phyloP scores from a whole-genome alignment of 805 yeast genomes.

The Suhomyces sp. region DNA sequence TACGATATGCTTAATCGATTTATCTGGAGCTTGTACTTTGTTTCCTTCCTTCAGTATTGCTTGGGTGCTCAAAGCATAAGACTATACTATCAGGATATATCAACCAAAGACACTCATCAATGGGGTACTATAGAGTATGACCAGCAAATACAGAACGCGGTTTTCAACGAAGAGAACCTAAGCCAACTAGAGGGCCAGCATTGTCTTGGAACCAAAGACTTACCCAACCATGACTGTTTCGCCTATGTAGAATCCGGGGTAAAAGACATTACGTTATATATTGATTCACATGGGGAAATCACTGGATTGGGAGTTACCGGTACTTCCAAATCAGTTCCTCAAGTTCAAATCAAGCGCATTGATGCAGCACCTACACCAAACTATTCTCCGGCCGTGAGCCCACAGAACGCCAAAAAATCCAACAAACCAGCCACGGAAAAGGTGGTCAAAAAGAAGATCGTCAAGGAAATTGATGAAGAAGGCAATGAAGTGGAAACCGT shows the following conservation, averaged over 20 bases:
- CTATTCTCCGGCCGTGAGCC: slow-evolving; percentile 19
- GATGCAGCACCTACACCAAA: slow-evolving; percentile 27
- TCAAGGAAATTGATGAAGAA: slow-evolving; percentile 18
- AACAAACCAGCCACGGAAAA: slow-evolving; percentile 10
- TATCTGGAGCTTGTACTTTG: neutral
- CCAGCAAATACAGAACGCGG: slow-evolving; percentile 3
- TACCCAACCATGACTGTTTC: slow-evolving; percentile 31
- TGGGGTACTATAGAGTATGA: slow-evolving; percentile 17
- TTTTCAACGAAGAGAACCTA: slow-evolving; percentile 7
- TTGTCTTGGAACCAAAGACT: slow-evolving; percentile 33
- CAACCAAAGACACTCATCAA: neutral
- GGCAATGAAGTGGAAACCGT: slow-evolving; percentile 23
- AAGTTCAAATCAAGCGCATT: slow-evolving; percentile 6
- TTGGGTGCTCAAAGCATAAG: neutral
- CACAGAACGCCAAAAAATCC: slow-evolving; percentile 4
- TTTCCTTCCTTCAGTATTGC: neutral
- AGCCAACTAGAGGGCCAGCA: slow-evolving; percentile 10
- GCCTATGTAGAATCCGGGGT: slow-evolving; percentile 9
- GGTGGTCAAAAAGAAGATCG: slow-evolving; percentile 15
- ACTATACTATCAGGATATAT: neutral
- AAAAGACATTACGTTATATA: neutral
- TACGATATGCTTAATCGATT: neutral
- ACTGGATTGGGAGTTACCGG: neutral
- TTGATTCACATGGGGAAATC: slow-evolving; percentile 1
- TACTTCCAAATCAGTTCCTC: neutral